Base-by-base conservation (phyloP, 768 basidiomycete species). In the Tephrocybe sp. region DNA sequence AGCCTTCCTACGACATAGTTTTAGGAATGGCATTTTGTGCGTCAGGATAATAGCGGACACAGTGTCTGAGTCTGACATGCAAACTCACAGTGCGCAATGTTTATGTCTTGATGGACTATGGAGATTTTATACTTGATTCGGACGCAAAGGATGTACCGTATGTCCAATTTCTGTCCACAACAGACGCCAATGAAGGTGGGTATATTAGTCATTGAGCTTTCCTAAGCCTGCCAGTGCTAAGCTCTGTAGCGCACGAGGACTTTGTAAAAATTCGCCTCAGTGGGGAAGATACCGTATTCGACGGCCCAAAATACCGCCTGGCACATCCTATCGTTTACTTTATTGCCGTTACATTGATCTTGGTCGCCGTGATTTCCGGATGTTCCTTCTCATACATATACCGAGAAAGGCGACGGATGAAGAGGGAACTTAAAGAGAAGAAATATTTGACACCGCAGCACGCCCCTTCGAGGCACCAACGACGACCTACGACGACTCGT, bases 21-120 rank as follows among this genome's bases (percentile, higher is more conserved):
- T 70, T 88, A 38, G 87, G 87, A 47, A 88, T 88, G 83, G 74
- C 79, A 8, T 88, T 87, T 68, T 64, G 84, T 84, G 56, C 58
- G 82, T 72, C 6, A 84, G 83, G n/a, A 85, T 47, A 78, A 82
- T 39, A 85, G 85, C 56, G n/a, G n/a, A n/a, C n/a, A n/a, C n/a
- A n/a, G n/a, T n/a, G n/a, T n/a, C n/a, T n/a, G n/a, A n/a, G n/a
- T n/a, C 23, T 42, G 23, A 18, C 21, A 13, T 12, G 9, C 29
- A 24, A 15, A 22, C 54, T 24, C 8, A 19, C 57, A 86, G 85
- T 87, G 47, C 79, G 83, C 42, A 88, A 86, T 56, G 74, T 75
- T 9, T 88, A 87, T 60, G 64, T 77, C 12, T 64, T 82, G 33
- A 73, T 88, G 65, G 73, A 86, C 63, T 86, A 78, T 55, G 86